A percentile compares a stretch with the other conserved stretches of the same genome.
Conservation (phyloP, 2,329 filamentous ascomycete species). For the Xylariaceae sp. region DNA sequence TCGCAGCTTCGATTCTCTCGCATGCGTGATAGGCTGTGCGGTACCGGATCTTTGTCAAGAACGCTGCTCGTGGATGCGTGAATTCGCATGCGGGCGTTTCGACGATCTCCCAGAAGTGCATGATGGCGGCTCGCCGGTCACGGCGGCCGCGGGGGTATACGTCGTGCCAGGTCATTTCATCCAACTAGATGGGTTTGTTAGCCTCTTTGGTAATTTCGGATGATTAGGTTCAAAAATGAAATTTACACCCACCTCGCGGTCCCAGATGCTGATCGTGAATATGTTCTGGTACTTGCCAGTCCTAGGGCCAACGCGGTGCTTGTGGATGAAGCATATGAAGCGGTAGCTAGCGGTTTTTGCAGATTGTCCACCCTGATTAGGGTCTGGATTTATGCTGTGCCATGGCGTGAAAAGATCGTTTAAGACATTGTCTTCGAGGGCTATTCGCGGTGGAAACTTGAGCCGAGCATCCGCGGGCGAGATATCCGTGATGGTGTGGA, state of each 20-base stretch:
- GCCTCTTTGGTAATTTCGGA: too few species aligned
- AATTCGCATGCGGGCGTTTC: not conserved
- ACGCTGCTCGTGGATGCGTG: constrained; percentile 1
- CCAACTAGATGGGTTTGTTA: too few species aligned
- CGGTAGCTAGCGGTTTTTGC: constrained; percentile 26
- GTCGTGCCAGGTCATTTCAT: constrained; percentile 36
- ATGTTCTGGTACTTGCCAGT: constrained; percentile 20
- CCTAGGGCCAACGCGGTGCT: constrained; percentile 25
- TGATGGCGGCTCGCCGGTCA: constrained; percentile 24
- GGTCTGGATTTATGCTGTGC: too few species aligned
- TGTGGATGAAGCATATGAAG: constrained; percentile 36
- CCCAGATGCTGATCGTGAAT: constrained; percentile 36
- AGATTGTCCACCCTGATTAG: too few species aligned
- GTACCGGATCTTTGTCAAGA: constrained; percentile 29
- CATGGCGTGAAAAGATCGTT: too few species aligned
- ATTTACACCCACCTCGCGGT: constrained; percentile 34
- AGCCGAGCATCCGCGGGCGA: not conserved
- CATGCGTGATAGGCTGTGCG: constrained; percentile 29
- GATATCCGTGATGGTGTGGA: constrained; percentile 29
- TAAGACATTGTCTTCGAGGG: too few species aligned
- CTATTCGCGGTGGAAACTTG: too few species aligned
- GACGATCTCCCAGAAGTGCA: constrained; percentile 25
- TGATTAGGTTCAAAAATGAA: too few species aligned
- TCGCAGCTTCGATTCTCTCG: constrained; percentile 23
- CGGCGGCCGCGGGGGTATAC: constrained; percentile 23